Conservation (phyloP, 768 basidiomycete genomes). For the Macrolepiota fuliginosa region DNA sequence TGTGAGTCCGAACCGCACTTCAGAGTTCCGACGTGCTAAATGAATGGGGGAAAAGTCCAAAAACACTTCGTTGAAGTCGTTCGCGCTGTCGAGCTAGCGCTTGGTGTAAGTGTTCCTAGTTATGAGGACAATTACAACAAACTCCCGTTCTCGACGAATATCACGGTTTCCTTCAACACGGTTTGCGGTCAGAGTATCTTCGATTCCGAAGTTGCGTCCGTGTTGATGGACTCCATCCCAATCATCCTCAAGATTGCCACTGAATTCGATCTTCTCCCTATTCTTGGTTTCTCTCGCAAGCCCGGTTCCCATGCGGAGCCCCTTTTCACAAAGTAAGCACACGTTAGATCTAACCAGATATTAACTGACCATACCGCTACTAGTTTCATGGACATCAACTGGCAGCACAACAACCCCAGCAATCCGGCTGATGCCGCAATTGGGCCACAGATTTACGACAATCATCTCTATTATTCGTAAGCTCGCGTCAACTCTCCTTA, state of each 20-base stretch:
- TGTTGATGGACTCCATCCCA: conserved; percentile 33
- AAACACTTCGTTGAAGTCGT: conserved; percentile 66
- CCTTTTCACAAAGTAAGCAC: conserved; percentile 36
- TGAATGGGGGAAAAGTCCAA: conserved; percentile 45
- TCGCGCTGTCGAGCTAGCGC: conserved; percentile 58
- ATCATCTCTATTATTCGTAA: conserved; percentile 76
- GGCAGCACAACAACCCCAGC: conserved; percentile 67
- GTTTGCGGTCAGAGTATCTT: conserved; percentile 19
- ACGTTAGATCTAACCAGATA: no score
- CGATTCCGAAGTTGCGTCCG: conserved; percentile 26
- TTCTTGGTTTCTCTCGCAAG: conserved; percentile 16
- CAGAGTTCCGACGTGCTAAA: background rate
- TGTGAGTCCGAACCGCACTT: conserved; percentile 41
- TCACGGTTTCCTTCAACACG: conserved; percentile 24
- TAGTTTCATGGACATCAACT: conserved; percentile 81
- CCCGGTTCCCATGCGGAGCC: conserved; percentile 2
- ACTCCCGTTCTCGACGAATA: conserved; percentile 16
- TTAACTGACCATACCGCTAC: background rate
- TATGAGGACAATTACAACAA: conserved; percentile 19
- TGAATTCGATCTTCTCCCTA: conserved; percentile 22
- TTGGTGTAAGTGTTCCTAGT: conserved; percentile 51
- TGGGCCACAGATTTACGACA: conserved; percentile 75
- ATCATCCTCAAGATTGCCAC: conserved; percentile 30
- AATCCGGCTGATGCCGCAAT: conserved; percentile 70
- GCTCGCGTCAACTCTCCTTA: conserved; percentile 19